Conservation (phyloP, 495 filamentous ascomycete genomes). For the Tuber umbilicatum region DNA sequence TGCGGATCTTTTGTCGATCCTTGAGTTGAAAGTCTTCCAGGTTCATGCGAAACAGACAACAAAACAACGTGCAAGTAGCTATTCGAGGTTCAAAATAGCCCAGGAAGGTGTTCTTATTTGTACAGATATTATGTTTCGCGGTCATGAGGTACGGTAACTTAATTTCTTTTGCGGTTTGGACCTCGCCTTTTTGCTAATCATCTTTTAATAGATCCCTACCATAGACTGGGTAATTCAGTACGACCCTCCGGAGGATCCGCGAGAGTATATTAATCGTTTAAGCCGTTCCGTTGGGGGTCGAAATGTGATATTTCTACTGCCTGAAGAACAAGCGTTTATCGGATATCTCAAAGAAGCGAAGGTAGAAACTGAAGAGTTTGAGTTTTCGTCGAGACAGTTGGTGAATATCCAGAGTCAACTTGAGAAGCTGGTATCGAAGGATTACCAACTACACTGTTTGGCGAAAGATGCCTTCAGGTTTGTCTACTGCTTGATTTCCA, state of each 20-base stretch:
- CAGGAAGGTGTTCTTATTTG: slow-evolving; percentile 33
- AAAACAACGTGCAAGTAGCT: slow-evolving; percentile 18
- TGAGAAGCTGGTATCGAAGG: slow-evolving; percentile 36
- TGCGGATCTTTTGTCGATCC: slow-evolving; percentile 23
- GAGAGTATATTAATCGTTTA: slow-evolving; percentile 23
- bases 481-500: slow-evolving; percentile 10
- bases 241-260: slow-evolving; percentile 35
- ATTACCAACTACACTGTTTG: slow-evolving; percentile 30
- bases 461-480: slow-evolving; percentile 41
- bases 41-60: slow-evolving; percentile 35
- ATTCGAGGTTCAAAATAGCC: slow-evolving; percentile 27
- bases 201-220: slow-evolving; percentile 16
- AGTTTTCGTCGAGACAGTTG: slow-evolving; percentile 36
- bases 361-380: slow-evolving; percentile 36
- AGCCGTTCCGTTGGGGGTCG: slow-evolving; percentile 18
- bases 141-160: slow-evolving; percentile 33
- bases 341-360: slow-evolving; percentile 23
- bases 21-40: slow-evolving; percentile 20
- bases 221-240: slow-evolving; percentile 40
- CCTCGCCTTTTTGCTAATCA: slow-evolving; percentile 9
- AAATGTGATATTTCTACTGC: slow-evolving; percentile 33
- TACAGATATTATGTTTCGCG: slow-evolving; percentile 28
- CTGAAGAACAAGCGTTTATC: slow-evolving; percentile 26
- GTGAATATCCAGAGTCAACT: slow-evolving; percentile 27
- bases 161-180: neutral